These are phyloP conservation scores for Tetraselmis striata DNA, from an alignment of 139 green algal species.

Conservation along the genomic window DNA sequence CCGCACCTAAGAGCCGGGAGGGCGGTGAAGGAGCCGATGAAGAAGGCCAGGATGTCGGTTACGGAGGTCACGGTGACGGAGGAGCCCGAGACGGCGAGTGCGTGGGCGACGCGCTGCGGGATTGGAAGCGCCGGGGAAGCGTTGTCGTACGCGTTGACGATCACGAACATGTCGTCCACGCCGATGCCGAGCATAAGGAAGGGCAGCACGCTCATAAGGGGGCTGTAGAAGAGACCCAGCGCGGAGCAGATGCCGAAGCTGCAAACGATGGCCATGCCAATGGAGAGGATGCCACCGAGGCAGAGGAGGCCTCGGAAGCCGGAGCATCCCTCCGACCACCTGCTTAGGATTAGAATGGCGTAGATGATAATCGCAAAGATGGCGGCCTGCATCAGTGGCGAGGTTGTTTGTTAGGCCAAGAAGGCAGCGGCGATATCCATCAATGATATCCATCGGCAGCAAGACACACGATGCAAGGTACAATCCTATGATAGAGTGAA, in stretches of 20 bases:
- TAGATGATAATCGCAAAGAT: not conserved
- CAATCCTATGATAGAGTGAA: too few species aligned
- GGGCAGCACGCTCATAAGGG: constrained; percentile 26
- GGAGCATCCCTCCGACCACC: not conserved
- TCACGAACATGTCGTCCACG: constrained; percentile 50
- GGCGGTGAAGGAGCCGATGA: constrained; percentile 37
- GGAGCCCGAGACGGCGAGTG: constrained; percentile 24
- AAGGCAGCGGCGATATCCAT: too few species aligned
- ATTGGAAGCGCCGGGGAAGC: constrained; percentile 14
- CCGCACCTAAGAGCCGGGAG: constrained; percentile 38
- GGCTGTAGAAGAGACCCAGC: constrained; percentile 12
- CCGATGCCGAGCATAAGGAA: constrained; percentile 52
- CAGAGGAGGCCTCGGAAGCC: not conserved
- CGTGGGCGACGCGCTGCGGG: constrained; percentile 24
- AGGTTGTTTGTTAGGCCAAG: too few species aligned
- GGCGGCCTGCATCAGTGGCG: not conserved
- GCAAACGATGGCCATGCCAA: not conserved
- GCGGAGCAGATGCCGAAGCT: not conserved
- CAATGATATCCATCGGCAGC: too few species aligned
- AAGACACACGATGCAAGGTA: too few species aligned
- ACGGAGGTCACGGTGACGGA: constrained; percentile 38
- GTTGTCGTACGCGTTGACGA: constrained; percentile 34
- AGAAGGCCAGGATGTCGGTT: constrained; percentile 48
- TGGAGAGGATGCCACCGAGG: not conserved
- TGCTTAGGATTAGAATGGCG: not conserved